Evolutionary conservation across 345 rosid species (phyloP).

Genomic region (Eutrema heterophyllum): DNA sequence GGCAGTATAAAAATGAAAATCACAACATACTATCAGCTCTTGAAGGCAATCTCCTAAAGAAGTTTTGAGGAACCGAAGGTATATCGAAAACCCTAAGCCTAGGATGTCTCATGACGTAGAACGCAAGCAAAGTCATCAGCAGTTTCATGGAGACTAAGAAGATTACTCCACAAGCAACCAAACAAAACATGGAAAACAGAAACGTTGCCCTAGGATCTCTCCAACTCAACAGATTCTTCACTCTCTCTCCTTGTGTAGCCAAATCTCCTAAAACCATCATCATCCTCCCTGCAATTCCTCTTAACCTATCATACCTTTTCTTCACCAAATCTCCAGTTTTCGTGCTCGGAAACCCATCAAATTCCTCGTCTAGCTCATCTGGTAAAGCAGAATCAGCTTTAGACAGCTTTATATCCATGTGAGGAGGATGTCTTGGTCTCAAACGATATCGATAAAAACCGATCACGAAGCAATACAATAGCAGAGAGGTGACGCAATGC

Average conservation of each 20-base stretch:
- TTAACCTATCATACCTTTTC: conserved; percentile 34
- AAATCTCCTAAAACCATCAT: conserved; percentile 33
- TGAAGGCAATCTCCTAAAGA: conserved; percentile 31
- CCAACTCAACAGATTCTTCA: conserved; percentile 59
- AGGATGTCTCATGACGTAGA: conserved; percentile 32
- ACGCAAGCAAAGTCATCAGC: conserved; percentile 13
- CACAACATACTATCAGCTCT: conserved; percentile 30
- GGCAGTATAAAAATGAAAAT: not conserved
- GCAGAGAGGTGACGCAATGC: conserved; percentile 17
- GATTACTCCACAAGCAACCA: conserved; percentile 47
- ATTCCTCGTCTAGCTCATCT: conserved; percentile 35
- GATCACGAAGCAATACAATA: conserved; percentile 36
- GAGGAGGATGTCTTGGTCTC: conserved; percentile 39
- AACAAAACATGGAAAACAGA: conserved; percentile 46
- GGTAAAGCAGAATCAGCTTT: conserved; percentile 26
- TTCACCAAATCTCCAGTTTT: conserved; percentile 25
- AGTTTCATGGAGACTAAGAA: conserved; percentile 45
- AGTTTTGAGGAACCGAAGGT: conserved; percentile 24
- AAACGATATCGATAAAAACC: conserved; percentile 42
- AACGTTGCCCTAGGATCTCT: conserved; percentile 63
- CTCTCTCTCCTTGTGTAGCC: conserved; percentile 66
- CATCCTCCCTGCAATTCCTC: conserved; percentile 34
- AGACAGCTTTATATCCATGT: conserved; percentile 34
- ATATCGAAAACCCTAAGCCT: conserved; percentile 25
- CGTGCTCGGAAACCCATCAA: conserved; percentile 27